phyloP scores from a whole-genome alignment of 2,329 filamentous ascomycete genomes.

The Aaosphaeria pasadenensis region DNA sequence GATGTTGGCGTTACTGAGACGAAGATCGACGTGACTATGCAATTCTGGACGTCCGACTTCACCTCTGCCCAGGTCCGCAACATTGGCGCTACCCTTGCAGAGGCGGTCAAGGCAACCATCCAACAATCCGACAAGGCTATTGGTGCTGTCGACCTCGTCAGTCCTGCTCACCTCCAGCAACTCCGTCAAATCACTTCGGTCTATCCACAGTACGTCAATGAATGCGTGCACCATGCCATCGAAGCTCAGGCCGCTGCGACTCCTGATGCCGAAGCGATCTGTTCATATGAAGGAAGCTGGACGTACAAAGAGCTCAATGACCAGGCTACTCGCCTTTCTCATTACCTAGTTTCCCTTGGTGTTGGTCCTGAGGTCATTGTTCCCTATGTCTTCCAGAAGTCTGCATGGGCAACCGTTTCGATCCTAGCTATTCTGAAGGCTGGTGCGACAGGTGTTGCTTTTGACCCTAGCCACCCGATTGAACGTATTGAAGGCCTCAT shows the following conservation, averaged over 20 bases:
- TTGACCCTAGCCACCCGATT: conserved; percentile 34
- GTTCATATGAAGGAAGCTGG: conserved; percentile 7
- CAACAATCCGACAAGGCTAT: conserved; percentile 23
- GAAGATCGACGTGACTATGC: conserved; percentile 10
- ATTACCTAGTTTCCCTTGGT: conserved; percentile 3
- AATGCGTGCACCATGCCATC: conserved; percentile 9
- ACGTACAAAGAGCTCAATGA: conserved; percentile 15
- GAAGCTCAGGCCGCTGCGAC: background rate
- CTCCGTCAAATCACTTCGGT: conserved; percentile 8
- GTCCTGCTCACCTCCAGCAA: conserved; percentile 18
- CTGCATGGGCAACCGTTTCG: conserved; percentile 24
- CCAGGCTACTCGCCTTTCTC: conserved; percentile 6
- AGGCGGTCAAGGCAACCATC: conserved; percentile 20
- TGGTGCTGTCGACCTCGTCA: conserved; percentile 27
- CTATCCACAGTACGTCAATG: conserved; percentile 8
- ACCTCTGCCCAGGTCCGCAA: conserved; percentile 10
- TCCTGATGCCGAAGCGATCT: conserved; percentile 5
- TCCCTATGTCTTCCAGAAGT: conserved; percentile 23
- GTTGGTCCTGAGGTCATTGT: conserved; percentile 11
- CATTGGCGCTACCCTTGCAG: conserved; percentile 10
- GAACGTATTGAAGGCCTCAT: conserved; percentile 35
- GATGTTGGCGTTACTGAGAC: conserved; percentile 42
- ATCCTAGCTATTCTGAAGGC: conserved; percentile 43
- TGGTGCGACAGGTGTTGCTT: conserved; percentile 29
- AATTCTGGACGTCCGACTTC: conserved; percentile 13